Evolutionary conservation across 345 rosid species (phyloP).

Genomic region (Geranium rotundifolium): DNA sequence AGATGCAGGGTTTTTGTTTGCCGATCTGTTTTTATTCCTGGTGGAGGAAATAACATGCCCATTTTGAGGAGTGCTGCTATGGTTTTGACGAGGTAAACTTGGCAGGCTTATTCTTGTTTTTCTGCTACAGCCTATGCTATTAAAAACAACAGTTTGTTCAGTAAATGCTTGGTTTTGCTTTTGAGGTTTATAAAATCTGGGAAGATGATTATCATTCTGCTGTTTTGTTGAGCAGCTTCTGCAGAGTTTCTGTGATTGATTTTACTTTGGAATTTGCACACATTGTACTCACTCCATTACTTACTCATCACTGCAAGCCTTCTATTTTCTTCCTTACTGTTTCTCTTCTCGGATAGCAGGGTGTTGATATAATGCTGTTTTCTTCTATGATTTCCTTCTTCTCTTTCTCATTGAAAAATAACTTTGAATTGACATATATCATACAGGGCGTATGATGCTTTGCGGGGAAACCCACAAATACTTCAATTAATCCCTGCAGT

Average conservation of each 20-base stretch:
- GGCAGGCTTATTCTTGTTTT: not conserved
- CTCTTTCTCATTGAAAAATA: not conserved
- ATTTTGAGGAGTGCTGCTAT: slow-evolving; percentile 38
- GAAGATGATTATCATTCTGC: too few relatives aligned
- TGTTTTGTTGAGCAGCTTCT: too few relatives aligned
- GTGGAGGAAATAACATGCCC: slow-evolving; percentile 42
- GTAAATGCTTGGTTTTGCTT: too few relatives aligned
- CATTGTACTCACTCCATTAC: not conserved
- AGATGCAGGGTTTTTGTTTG: slow-evolving; percentile 42
- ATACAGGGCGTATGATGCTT: slow-evolving; percentile 35
- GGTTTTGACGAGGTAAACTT: slow-evolving; percentile 34
- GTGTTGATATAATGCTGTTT: not conserved
- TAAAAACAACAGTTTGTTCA: too few relatives aligned
- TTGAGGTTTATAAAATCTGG: too few relatives aligned
- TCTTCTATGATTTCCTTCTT: not conserved
- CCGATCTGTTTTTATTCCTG: slow-evolving; percentile 40
- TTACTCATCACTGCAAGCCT: not conserved
- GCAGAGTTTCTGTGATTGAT: not conserved
- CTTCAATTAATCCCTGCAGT: slow-evolving; percentile 49
- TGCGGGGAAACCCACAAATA: slow-evolving; percentile 43
- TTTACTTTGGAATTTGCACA: not conserved
- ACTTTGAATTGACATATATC: not conserved
- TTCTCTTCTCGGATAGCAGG: not conserved
- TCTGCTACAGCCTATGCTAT: not conserved
- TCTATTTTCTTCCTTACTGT: not conserved